Evolutionary conservation across 2,329 filamentous ascomycete species (phyloP).

Genomic region (Helotiales sp.): DNA sequence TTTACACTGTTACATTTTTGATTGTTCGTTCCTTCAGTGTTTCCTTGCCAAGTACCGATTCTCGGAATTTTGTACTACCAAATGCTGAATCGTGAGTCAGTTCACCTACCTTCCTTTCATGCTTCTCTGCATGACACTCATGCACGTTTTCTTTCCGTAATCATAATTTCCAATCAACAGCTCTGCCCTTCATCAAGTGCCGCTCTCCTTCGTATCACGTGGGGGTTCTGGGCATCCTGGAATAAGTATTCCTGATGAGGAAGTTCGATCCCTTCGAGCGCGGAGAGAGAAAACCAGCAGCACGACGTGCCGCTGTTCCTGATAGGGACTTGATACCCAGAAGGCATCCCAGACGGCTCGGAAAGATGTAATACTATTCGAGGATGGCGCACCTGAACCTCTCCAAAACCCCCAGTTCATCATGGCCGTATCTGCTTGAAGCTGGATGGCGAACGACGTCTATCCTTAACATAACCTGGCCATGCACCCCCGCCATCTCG

Average conservation of each 20-base stretch:
- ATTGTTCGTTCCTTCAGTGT: no score
- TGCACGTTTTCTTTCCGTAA: neutral
- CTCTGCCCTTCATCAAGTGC: neutral
- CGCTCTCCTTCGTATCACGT: conserved; percentile 3
- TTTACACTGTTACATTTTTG: no score
- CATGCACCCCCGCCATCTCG: conserved; percentile 6
- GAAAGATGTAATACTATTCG: neutral
- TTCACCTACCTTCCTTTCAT: neutral
- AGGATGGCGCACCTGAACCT: conserved; percentile 1
- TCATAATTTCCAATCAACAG: neutral
- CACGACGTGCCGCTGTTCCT: conserved; percentile 17
- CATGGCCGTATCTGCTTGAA: no score
- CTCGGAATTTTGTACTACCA: neutral
- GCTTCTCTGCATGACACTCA: neutral
- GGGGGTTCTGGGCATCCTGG: neutral
- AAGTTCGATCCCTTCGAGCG: conserved; percentile 24
- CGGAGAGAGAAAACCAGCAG: conserved; percentile 22
- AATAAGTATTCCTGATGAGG: conserved; percentile 19
- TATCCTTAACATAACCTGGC: neutral
- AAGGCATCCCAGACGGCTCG: neutral
- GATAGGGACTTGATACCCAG: conserved; percentile 32
- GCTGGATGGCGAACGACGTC: neutral
- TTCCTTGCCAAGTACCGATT: neutral
- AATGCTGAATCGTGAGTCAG: neutral
- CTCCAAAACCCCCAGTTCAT: neutral